Conservation (phyloP, 2,329 filamentous ascomycete species). For the Phyllachora maydis region DNA sequence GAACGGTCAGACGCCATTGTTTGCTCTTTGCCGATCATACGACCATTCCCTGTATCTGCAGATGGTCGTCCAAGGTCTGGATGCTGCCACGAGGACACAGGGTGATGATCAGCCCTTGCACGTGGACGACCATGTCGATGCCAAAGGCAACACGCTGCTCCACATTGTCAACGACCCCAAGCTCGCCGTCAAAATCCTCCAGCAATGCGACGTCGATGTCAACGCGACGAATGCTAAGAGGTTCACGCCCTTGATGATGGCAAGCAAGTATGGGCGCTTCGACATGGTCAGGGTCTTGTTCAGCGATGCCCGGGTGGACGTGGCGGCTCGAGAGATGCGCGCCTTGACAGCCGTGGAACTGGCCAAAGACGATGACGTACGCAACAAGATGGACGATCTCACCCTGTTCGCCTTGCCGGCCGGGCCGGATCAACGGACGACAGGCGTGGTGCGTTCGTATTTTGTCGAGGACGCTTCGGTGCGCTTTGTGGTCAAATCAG, state of each 20-base stretch:
- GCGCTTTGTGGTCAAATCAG: conserved; percentile 83
- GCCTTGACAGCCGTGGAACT: conserved; percentile 89
- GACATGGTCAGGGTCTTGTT: conserved; percentile 85
- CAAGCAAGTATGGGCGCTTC: conserved; percentile 90
- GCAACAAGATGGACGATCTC: conserved; percentile 90
- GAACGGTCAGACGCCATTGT: conserved; percentile 93
- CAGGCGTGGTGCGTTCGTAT: conserved; percentile 82
- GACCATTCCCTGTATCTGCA: conserved; percentile 70
- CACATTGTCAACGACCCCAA: conserved; percentile 82
- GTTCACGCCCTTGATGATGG: conserved; percentile 93
- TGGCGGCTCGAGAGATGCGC: conserved; percentile 63
- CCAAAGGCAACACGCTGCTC: conserved; percentile 83
- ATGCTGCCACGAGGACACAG: conserved; percentile 54
- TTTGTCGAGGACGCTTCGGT: conserved; percentile 95
- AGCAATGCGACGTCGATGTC: conserved; percentile 79
- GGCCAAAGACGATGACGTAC: conserved; percentile 92
- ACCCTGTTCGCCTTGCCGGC: conserved; percentile 59
- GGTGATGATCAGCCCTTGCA: conserved; percentile 63
- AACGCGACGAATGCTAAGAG: conserved; percentile 90
- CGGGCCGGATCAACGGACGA: conserved; percentile 60
- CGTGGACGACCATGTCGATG: conserved; percentile 80
- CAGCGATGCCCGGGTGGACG: conserved; percentile 69
- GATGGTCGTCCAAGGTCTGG: conserved; percentile 73
- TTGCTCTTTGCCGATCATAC: conserved; percentile 86
- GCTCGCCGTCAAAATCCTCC: conserved; percentile 54